Evolutionary conservation across 129 eudicot species (phyloP).

Genomic region (Escallonia rubra): DNA sequence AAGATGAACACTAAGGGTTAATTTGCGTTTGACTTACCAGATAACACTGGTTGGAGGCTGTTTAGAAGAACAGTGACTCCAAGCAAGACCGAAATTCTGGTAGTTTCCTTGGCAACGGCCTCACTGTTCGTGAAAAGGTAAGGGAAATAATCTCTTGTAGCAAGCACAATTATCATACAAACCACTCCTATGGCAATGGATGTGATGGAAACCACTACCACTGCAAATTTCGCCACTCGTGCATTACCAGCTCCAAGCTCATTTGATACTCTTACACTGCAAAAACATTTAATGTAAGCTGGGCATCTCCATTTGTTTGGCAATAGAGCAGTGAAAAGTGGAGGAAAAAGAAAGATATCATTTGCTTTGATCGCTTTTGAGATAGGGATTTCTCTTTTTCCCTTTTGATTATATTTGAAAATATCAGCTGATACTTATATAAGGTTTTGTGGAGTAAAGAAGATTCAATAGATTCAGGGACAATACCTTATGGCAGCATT

Average conservation of each 20-base stretch:
- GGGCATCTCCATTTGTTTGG: too few relatives aligned
- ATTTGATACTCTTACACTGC: slow-evolving; percentile 48
- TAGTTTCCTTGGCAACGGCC: slow-evolving; percentile 24
- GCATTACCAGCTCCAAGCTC: slow-evolving; percentile 43
- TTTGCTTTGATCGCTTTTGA: too few relatives aligned
- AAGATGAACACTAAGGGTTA: too few relatives aligned
- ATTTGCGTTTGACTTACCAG: slow-evolving; percentile 13
- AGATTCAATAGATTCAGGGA: too few relatives aligned
- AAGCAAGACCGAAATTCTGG: slow-evolving; percentile 24
- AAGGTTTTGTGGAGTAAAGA: too few relatives aligned
- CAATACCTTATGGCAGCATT: slow-evolving; percentile 44
- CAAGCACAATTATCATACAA: slow-evolving; percentile 13
- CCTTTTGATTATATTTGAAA: too few relatives aligned
- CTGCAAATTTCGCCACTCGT: slow-evolving; percentile 29
- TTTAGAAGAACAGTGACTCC: slow-evolving; percentile 24
- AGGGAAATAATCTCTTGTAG: slow-evolving; percentile 27
- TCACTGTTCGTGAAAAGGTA: slow-evolving; percentile 27
- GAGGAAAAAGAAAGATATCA: too few relatives aligned
- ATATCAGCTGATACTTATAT: too few relatives aligned
- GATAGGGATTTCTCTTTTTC: too few relatives aligned
- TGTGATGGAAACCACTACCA: slow-evolving; percentile 29
- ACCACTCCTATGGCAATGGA: slow-evolving; percentile 23
- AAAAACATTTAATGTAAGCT: not conserved
- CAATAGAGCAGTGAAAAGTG: too few relatives aligned
- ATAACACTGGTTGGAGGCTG: slow-evolving; percentile 34